Evolutionary conservation across 352 stramenopile species (phyloP).

Genomic region (Phytophthora melonis): DNA sequence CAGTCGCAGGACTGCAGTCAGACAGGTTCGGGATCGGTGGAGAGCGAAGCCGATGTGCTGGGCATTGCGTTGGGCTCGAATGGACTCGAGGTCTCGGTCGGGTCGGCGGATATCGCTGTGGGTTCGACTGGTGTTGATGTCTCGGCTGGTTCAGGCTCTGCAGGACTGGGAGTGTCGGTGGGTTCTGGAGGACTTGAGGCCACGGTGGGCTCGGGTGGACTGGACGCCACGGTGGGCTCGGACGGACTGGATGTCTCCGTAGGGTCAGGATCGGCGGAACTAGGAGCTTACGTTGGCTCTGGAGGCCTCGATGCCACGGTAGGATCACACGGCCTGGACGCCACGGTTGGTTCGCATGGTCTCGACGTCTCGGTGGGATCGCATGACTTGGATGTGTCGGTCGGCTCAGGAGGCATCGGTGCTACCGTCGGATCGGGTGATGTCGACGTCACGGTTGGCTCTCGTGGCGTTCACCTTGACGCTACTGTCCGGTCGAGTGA

Average conservation of each 20-base stretch:
- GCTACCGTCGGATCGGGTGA: slow-evolving; percentile 17
- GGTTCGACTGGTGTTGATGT: slow-evolving; percentile 18
- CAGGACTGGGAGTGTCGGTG: slow-evolving; percentile 17
- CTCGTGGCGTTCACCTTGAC: slow-evolving; percentile 9
- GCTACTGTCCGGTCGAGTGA: slow-evolving; percentile 15
- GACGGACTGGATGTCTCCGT: slow-evolving; percentile 4
- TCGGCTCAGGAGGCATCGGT: slow-evolving; percentile 17
- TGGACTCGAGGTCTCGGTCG: slow-evolving; percentile 16
- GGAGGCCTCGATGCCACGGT: slow-evolving; percentile 12
- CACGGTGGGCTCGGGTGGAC: slow-evolving; percentile 5
- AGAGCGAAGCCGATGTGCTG: slow-evolving; percentile 20
- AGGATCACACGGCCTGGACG: slow-evolving; percentile 2
- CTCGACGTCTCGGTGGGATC: background rate
- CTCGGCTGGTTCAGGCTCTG: slow-evolving; percentile 25
- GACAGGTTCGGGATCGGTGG: slow-evolving; percentile 17
- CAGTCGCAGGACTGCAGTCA: slow-evolving; percentile 29
- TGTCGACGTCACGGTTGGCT: slow-evolving; percentile 16
- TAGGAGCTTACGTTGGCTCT: background rate
- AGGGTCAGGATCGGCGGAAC: background rate
- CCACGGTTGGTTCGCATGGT: slow-evolving; percentile 9
- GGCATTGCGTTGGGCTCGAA: slow-evolving; percentile 22
- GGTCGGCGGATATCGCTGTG: slow-evolving; percentile 9
- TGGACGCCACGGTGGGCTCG: background rate
- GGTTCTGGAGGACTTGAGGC: slow-evolving; percentile 22
- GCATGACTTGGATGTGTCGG: slow-evolving; percentile 8